Evolutionary conservation across 768 basidiomycete genomes (phyloP), one percentile per base, ranked within the genome.

Genomic region (Termitomyces sp.): DNA sequence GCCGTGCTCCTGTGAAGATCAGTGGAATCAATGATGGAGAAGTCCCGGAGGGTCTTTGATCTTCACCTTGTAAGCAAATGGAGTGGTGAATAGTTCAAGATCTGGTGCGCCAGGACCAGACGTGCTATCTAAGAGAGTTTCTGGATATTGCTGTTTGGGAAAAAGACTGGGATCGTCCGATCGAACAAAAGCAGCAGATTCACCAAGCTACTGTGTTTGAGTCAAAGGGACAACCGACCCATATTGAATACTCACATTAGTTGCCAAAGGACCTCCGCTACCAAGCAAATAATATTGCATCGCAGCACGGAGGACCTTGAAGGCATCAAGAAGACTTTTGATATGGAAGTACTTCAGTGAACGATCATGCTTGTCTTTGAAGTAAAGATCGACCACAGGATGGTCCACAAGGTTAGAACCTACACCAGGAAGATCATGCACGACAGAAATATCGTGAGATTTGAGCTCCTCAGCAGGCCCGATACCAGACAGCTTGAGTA

Each of bases 351-450:
- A 80, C 56, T 72, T 76, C 15, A 80, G 41, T 6, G 80, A 77
- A 5, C 71, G 64, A 52, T 78, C 72, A 2, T 69, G 70, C 53
- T 78, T 85, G 60, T 86, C 83, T 60, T 76, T 77, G 68, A 81
- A 76, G 61, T 76, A 75, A 26, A 83, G 52, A 63, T 78, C 73
- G 51, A 87, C 76, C 15, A 77, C 75, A 4, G 78, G 75, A 64
- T 93, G 92, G 65, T 94, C 92, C 46, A 80, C 73, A 18, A 94
- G 78, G 67, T 92, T 79, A 9, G 79, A 73, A 15, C 92, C 92
- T 20, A 94, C 90, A 12, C 85, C 85, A 0, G 88, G 86, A 2
- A 88, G 79, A 62, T 92, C 83, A 6, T 81, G 65, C 20, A 86
- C 71, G 31, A 85, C 70, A 0, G 81, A 73, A 22, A 94, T 85